These are phyloP conservation scores for Aspergillus brunneoviolaceus DNA, from an alignment of 2,329 filamentous ascomycete genomes.

Conservation along the genomic window DNA sequence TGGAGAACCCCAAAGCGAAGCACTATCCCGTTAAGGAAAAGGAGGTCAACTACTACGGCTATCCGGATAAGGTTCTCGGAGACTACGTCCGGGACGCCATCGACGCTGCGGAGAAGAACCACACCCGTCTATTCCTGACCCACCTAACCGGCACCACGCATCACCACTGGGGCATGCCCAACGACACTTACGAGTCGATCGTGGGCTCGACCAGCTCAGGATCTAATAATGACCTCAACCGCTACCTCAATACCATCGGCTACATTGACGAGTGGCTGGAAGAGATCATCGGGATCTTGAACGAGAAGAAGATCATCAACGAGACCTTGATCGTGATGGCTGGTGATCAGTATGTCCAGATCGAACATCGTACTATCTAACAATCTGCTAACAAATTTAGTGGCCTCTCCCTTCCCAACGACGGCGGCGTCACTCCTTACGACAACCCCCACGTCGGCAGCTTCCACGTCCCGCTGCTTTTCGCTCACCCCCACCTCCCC, in stretches of 20 bases:
- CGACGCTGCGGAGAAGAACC: conserved; percentile 30
- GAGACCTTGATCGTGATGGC: conserved; percentile 36
- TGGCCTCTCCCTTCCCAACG: conserved; percentile 37
- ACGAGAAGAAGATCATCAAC: conserved; percentile 32
- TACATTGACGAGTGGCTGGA: conserved; percentile 35
- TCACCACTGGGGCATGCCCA: conserved; percentile 33
- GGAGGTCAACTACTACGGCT: conserved; percentile 36
- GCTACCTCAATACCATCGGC: conserved; percentile 23
- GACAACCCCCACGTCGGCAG: conserved; percentile 34
- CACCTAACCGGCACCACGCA: conserved; percentile 38
- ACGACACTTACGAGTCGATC: conserved; percentile 26
- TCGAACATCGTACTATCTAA: not conserved
- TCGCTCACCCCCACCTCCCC: conserved; percentile 35
- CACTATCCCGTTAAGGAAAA: conserved; percentile 26
- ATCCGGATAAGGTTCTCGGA: conserved; percentile 31
- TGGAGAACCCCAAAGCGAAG: conserved; percentile 25
- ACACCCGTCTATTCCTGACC: conserved; percentile 33
- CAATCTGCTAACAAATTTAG: conserved; percentile 12
- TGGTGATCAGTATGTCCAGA: conserved; percentile 32
- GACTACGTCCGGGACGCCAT: conserved; percentile 36
- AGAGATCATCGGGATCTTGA: conserved; percentile 30
- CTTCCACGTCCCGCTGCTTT: conserved; percentile 35
- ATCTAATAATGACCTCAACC: conserved; percentile 11
- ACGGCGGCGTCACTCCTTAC: conserved; percentile 35
- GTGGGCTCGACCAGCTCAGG: conserved; percentile 19